These are phyloP conservation scores for Aegilops longissima DNA, from an alignment of 176 grass and related monocot species.

Conservation along the genomic window DNA sequence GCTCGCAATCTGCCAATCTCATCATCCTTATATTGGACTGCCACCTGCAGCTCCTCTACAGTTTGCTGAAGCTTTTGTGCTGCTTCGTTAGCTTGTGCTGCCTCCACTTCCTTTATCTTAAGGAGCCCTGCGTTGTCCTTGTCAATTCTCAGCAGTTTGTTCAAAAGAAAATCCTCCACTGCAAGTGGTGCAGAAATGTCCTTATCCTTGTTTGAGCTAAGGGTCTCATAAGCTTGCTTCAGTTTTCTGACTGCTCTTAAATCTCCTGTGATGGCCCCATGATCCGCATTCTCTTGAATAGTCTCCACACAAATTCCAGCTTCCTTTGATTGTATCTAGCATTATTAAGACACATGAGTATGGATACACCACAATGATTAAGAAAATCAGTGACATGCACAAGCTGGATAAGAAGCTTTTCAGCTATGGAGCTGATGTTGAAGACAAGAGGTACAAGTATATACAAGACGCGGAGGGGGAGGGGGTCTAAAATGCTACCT, in stretches of 20 bases:
- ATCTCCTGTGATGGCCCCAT: conserved; percentile 6
- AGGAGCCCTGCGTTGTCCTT: background rate
- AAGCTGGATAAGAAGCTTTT: background rate
- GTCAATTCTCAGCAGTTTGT: background rate
- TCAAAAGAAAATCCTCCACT: background rate
- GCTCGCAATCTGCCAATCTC: background rate
- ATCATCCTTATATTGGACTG: background rate
- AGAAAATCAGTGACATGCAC: background rate
- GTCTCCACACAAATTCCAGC: background rate
- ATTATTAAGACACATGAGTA: background rate
- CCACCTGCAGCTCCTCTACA: background rate
- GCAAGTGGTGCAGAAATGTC: conserved; percentile 23
- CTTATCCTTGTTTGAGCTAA: conserved; percentile 44
- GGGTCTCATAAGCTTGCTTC: conserved; percentile 41
- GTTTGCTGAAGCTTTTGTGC: background rate
- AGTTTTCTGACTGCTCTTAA: conserved; percentile 33
- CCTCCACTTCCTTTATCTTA: background rate
- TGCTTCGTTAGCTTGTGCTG: background rate
- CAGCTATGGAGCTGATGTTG: background rate
- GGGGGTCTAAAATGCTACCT: background rate
- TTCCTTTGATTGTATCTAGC: conserved; percentile 39
- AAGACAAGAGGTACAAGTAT: background rate
- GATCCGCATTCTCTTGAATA: background rate
- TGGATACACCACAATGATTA: background rate
- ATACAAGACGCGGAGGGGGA: background rate